Conservation (phyloP, 768 basidiomycete species). For the Phaffia australis region DNA sequence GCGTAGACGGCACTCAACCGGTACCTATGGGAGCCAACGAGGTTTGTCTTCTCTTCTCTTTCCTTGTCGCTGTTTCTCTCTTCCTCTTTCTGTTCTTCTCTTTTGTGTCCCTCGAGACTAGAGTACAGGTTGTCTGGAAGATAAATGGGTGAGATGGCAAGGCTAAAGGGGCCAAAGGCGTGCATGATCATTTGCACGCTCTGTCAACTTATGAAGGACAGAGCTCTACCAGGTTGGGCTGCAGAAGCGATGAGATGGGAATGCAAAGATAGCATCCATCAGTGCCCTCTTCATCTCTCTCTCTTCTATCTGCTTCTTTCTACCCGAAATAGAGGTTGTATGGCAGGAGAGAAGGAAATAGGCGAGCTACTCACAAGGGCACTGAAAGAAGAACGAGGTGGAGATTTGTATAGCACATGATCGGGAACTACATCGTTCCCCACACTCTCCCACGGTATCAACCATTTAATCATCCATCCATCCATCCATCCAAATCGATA, state of each 20-base stretch:
- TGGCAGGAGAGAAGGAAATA: no score
- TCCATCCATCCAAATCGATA: background rate
- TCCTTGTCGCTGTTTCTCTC: background rate
- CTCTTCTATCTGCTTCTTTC: no score
- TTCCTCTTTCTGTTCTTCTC: background rate
- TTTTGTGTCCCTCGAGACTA: no score
- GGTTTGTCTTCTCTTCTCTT: background rate
- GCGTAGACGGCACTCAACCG: background rate
- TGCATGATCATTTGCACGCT: background rate
- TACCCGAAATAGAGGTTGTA: no score
- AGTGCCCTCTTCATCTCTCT: no score
- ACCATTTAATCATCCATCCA: background rate
- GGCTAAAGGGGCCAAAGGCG: background rate
- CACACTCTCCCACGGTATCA: background rate
- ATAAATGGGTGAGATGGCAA: background rate
- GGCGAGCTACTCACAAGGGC: no score
- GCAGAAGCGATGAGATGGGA: no score
- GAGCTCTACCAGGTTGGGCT: background rate
- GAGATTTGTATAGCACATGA: background rate
- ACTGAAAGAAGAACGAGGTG: no score
- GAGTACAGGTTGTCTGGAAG: background rate
- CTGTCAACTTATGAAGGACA: background rate
- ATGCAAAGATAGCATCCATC: no score
- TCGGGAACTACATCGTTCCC: constrained; percentile 3
- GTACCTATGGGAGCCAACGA: constrained; percentile 22